Evolutionary conservation across 371 early-diverging fungal genomes (phyloP), one percentile per base, ranked within the genome.

Genomic region (Gilbertella persicaria): DNA sequence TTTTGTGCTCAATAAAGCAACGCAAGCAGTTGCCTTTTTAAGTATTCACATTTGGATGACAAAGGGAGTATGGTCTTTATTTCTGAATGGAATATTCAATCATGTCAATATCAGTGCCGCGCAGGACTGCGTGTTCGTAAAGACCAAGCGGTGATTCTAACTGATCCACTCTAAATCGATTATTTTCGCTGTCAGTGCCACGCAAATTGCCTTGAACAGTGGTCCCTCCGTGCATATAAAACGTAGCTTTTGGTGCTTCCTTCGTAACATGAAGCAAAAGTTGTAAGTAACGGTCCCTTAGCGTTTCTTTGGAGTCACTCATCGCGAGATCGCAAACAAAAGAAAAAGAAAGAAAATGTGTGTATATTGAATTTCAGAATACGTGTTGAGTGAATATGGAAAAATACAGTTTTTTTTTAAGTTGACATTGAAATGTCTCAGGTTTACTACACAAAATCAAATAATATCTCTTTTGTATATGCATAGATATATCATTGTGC

Each of bases 71-170:
- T n/a, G n/a, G n/a, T n/a, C n/a, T n/a, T n/a, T n/a, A n/a, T 3
- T 33, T 33, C 33, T 10, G 8, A 12, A 33, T 5, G 12, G 12
- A 19, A 42, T 46, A 52, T 42, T 62, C 56, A 21, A 79, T 50
- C 6, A 60, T 55, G 46, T 79, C 65, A 14, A 80, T 58, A 36
- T 83, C 83, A 25, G 50, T 60, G 24, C 81, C 81, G 13, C 83
- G 76, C n/a, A 83, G 40, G 16, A 79, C 75, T 7, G 71, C 78
- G 16, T 64, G 67, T 20, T 72, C 55, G 40, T 78, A 78, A 0
- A 55, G 56, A 6, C 83, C 83, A 37, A 79, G 55, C 1, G 73
- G 78, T 13, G 81, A 71, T 52, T 78, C 58, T 16, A 83, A 47
- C 3, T 55, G 29, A 52, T 80, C 59, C 19, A 83, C 61, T 25